Evolutionary conservation across 2,329 filamentous ascomycete species (phyloP), one percentile per base, ranked within the genome.

Genomic region (Cladosporium sp.): DNA sequence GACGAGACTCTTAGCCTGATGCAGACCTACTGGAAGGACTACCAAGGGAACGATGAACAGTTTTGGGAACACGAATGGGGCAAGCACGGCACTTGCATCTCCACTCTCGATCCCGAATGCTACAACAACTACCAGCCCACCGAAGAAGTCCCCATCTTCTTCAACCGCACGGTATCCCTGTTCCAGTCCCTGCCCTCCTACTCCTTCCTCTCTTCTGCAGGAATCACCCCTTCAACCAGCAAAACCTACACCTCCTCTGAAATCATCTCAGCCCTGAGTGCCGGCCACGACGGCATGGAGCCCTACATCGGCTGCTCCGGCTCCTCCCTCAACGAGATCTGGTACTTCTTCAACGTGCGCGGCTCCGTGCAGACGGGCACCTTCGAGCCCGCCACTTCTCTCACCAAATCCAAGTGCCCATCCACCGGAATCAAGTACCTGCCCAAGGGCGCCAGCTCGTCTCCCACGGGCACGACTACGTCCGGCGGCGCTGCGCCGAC

Each of bases 81-180:
- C 71, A 89, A 88, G 71, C 87, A 90, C 70, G 88, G 88, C 34
- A 89, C 87, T 12, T 90, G 88, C 74, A 84, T 90, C 67, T 86
- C 83, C 69, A 90, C 88, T 0, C 81, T 90, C 47, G 75, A 85
- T 2, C 82, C 86, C 0, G 68, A 74, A 19, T 90, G 88, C 78
- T 90, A 89, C 74, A 75, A 76, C 38, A 74, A 80, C 58, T 81
- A 82, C 66, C 73, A 78, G 58, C 72, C 81, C 0, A 82, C 82
- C 11, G 79, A 88, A 61, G 88, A 90, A 67, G 85, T 86, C 0
- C 80, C 84, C 12, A 86, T 88, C 69, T 91, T 83, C 74, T 90
- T 90, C 74, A 77, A 86, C 66, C 82, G 80, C 59, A 79, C 86
- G 2, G 85, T 89, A 4, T 77, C 80, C 20, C 69, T 90, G 1